Evolutionary conservation across 2,329 filamentous ascomycete species (phyloP).

Genomic region (Aurifilum marmelostoma): DNA sequence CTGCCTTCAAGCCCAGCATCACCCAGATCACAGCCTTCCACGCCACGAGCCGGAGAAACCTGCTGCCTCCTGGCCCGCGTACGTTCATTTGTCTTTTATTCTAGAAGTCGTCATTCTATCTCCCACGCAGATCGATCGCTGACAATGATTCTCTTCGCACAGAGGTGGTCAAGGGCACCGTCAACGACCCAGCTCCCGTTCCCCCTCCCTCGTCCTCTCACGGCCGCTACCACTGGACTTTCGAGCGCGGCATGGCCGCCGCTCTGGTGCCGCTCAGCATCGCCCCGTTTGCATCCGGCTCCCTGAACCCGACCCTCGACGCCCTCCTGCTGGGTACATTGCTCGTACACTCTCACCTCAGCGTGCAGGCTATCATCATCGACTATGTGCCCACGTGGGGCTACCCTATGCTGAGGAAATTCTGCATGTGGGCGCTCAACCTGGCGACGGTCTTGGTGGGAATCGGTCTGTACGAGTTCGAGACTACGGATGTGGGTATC

Average conservation of each 20-base stretch:
- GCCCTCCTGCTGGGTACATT: constrained; percentile 81
- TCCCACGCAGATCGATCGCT: constrained; percentile 40
- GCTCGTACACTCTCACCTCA: constrained; percentile 92
- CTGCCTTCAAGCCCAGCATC: constrained; percentile 39
- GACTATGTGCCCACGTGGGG: constrained; percentile 84
- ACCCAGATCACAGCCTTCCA: constrained; percentile 79
- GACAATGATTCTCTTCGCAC: constrained; percentile 40
- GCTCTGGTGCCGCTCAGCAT: constrained; percentile 85
- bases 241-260: constrained; percentile 83
- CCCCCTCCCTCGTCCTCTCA: constrained; percentile 75
- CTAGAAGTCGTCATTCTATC: constrained; percentile 6
- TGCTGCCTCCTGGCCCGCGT: constrained; percentile 87
- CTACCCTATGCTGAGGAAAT: constrained; percentile 67
- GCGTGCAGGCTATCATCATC: constrained; percentile 86
- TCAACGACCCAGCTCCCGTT: constrained; percentile 83
- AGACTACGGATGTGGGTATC: constrained; percentile 96
- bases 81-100: constrained; percentile 55
- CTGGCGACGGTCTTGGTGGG: constrained; percentile 78
- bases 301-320: constrained; percentile 86
- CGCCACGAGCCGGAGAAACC: constrained; percentile 72
- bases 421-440: constrained; percentile 79
- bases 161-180: constrained; percentile 71
- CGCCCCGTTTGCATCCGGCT: constrained; percentile 88
- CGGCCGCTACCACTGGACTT: constrained; percentile 98
- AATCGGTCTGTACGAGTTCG: constrained; percentile 94